phyloP scores from a whole-genome alignment of 805 yeast genomes.

The Scheffersomyces spartinae region DNA sequence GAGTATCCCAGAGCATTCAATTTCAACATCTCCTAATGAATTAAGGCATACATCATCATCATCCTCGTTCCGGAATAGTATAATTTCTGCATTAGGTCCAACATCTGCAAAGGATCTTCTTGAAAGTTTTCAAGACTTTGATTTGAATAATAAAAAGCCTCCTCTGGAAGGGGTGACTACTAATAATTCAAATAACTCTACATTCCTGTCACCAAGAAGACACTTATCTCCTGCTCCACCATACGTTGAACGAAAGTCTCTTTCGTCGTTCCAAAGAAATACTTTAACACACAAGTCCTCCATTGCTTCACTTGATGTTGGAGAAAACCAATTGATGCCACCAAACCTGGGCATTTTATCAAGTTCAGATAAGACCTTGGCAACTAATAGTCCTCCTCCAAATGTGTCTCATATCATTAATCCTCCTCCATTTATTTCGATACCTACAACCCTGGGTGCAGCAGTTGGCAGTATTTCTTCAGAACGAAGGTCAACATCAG shows the following conservation, averaged over 20 bases:
- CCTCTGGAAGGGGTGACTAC: conserved; percentile 9
- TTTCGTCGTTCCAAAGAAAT: conserved; percentile 54
- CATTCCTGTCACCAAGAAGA: conserved; percentile 41
- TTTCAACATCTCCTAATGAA: no score
- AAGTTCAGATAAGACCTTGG: conserved; percentile 9
- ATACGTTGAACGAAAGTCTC: conserved; percentile 34
- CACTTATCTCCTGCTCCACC: conserved; percentile 42
- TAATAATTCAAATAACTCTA: conserved; percentile 12
- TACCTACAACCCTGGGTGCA: not conserved
- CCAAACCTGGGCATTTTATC: no score
- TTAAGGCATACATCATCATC: conserved; percentile 10
- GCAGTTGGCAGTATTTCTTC: conserved; percentile 6
- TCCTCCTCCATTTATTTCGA: conserved; percentile 20
- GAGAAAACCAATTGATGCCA: no score
- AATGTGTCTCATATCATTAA: conserved; percentile 47
- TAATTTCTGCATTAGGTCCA: no score
- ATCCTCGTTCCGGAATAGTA: conserved; percentile 7
- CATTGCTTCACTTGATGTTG: no score
- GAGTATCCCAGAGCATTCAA: no score
- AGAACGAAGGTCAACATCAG: conserved; percentile 11
- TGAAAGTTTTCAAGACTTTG: conserved; percentile 16
- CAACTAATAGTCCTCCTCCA: conserved; percentile 26
- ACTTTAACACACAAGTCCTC: no score
- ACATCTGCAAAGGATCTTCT: conserved; percentile 12
- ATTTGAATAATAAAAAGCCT: conserved; percentile 10